Evolutionary conservation across 2,329 filamentous ascomycete species (phyloP), one percentile per base, ranked within the genome.

Genomic region (Sordariomycetes sp.): DNA sequence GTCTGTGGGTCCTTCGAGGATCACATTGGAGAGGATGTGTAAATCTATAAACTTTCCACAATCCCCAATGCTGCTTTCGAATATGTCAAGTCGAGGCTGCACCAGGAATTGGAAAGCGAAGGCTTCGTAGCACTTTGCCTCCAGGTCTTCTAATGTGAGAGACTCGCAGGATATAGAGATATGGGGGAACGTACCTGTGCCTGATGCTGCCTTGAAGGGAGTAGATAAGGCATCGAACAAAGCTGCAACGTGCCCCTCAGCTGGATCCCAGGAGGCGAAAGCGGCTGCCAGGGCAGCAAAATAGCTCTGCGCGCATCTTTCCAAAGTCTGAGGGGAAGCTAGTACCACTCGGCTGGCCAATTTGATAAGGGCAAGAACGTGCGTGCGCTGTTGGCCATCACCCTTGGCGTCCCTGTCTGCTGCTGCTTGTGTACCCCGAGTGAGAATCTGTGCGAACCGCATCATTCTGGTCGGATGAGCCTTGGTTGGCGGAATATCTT

Each of bases 101-200:
- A 58, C 48, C 8, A 70, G 39, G 37, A 67, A 67, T 4, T 46
- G 45, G n/a, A 51, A 46, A 3, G 56, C 57, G 33, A 68, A 53
- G 4, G 56, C 53, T 16, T 39, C 38, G 34, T 50, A 50, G 3
- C 46, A 28, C 8, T 29, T 36, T 16, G 21, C 30, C 16, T 33
- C 39, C 24, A 21, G 18, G 12, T 28, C 23, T 32, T 21, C 23
- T 19, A 21, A 8, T 17, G 7, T 23, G 14, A n/a, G n/a, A n/a
- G n/a, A n/a, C n/a, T n/a, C n/a, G n/a, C n/a, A n/a, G n/a, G n/a
- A n/a, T n/a, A n/a, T n/a, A n/a, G n/a, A n/a, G n/a, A n/a, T n/a
- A n/a, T n/a, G 25, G 14, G 26, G 10, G 14, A n/a, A 36, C 29
- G 14, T 14, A 32, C 29, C 34, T 21, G 15, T 17, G 19, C 9